phyloP scores from a whole-genome alignment of 2,329 filamentous ascomycete genomes.

The Exophiala sp. region DNA sequence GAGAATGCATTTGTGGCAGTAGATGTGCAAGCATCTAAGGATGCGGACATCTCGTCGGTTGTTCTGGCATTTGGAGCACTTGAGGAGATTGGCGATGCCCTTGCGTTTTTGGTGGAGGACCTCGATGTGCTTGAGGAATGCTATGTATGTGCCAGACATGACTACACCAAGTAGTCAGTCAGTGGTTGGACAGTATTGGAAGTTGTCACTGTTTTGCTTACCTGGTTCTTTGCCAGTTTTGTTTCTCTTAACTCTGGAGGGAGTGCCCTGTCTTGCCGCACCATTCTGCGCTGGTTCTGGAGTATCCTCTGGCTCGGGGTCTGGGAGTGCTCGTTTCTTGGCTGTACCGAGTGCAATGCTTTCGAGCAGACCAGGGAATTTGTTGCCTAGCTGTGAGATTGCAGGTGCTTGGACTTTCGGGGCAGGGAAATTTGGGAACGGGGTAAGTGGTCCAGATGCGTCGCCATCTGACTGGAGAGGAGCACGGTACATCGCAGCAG shows the following conservation, averaged over 20 bases:
- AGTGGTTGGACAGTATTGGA: neutral
- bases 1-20: conserved; percentile 22
- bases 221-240: conserved; percentile 18
- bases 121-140: conserved; percentile 13
- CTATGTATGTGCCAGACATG: conserved; percentile 9
- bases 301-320: neutral
- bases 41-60: conserved; percentile 17
- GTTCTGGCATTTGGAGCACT: conserved; percentile 13
- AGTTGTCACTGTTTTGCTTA: conserved; percentile 4
- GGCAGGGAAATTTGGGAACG: neutral
- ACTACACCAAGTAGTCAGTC: conserved; percentile 10
- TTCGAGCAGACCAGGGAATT: conserved; percentile 17
- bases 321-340: neutral
- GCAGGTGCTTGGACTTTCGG: neutral
- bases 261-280: neutral
- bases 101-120: conserved; percentile 8
- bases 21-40: conserved; percentile 21
- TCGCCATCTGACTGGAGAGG: too few relatives aligned
- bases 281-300: neutral
- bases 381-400: conserved; percentile 9
- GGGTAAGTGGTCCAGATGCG: too few relatives aligned
- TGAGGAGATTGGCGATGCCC: conserved; percentile 8
- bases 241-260: conserved; percentile 4
- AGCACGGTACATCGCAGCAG: too few relatives aligned
- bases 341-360: neutral